phyloP scores from a whole-genome alignment of 2,329 filamentous ascomycete species.

The Fusarium sp. region DNA sequence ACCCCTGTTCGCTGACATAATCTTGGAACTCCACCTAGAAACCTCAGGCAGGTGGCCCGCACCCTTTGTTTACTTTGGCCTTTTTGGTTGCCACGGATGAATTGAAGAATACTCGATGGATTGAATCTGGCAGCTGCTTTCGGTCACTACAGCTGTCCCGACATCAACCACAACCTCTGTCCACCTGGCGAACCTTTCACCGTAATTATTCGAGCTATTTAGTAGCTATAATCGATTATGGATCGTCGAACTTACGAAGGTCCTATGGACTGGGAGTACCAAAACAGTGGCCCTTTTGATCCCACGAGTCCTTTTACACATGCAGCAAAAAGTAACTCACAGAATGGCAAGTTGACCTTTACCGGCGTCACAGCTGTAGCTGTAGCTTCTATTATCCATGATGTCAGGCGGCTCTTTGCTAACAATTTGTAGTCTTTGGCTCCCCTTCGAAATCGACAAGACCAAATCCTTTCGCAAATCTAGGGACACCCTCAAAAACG shows the following conservation, averaged over 20 bases:
- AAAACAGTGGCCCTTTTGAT: constrained; percentile 66
- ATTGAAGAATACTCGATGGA: constrained; percentile 26
- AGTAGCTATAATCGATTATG: constrained; percentile 48
- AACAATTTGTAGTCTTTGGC: constrained; percentile 45
- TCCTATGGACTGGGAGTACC: constrained; percentile 75
- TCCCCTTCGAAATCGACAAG: constrained; percentile 51
- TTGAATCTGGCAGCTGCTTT: constrained; percentile 14
- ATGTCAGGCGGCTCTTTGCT: constrained; percentile 22
- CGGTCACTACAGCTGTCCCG: constrained; percentile 16
- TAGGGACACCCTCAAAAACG: constrained; percentile 53
- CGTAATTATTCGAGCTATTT: constrained; percentile 17
- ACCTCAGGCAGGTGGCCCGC: constrained; percentile 39
- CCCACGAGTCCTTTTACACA: constrained; percentile 70
- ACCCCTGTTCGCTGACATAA: constrained; percentile 46
- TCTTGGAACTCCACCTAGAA: neutral
- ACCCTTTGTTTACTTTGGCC: constrained; percentile 48
- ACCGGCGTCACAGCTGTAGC: neutral
- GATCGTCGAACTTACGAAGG: constrained; percentile 66
- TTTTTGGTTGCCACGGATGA: constrained; percentile 41
- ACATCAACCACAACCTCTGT: neutral
- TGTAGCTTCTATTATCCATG: neutral
- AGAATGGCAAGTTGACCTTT: constrained; percentile 52
- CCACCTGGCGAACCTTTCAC: neutral
- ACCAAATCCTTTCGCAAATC: constrained; percentile 49
- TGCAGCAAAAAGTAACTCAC: constrained; percentile 53